Conservation (phyloP, 768 basidiomycete species). For the Mycena epipterygia region DNA sequence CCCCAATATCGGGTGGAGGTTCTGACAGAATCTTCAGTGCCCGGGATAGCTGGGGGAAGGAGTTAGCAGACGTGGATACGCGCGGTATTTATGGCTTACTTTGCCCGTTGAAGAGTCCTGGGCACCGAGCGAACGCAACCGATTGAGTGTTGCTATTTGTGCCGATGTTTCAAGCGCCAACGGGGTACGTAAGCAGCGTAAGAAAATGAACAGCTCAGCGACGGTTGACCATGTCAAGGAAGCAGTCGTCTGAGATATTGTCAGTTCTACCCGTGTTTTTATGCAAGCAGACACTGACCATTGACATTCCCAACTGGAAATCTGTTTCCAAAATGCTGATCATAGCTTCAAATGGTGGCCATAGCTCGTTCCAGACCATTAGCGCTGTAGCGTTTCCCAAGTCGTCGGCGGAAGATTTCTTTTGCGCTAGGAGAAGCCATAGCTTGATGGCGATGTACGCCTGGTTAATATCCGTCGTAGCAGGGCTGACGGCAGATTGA, state of each 20-base stretch:
- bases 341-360: conserved; percentile 76
- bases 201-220: conserved; percentile 74
- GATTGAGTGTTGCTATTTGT: conserved; percentile 64
- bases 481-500: conserved; percentile 52
- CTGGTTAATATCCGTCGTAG: conserved; percentile 73
- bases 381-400: conserved; percentile 50
- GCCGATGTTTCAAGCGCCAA: conserved; percentile 67
- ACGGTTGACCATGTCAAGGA: conserved; percentile 71
- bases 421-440: conserved; percentile 74
- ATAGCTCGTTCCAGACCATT: conserved; percentile 81
- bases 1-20: conserved; percentile 58
- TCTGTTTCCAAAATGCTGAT: conserved; percentile 64
- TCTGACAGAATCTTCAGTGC: conserved; percentile 66
- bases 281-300: conserved; percentile 51
- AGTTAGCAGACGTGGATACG: conserved; percentile 11
- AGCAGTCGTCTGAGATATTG: conserved; percentile 60
- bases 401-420: conserved; percentile 44
- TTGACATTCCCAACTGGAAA: conserved; percentile 54
- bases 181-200: conserved; percentile 67
- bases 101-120: conserved; percentile 66
- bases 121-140: conserved; percentile 59
- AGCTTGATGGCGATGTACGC: conserved; percentile 78
- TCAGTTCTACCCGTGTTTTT: conserved; percentile 6
- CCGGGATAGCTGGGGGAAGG: conserved; percentile 63
- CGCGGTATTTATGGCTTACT: conserved; percentile 48